Evolutionary conservation across 2,329 filamentous ascomycete species (phyloP).

Genomic region (Berkeleyomyces basicola): DNA sequence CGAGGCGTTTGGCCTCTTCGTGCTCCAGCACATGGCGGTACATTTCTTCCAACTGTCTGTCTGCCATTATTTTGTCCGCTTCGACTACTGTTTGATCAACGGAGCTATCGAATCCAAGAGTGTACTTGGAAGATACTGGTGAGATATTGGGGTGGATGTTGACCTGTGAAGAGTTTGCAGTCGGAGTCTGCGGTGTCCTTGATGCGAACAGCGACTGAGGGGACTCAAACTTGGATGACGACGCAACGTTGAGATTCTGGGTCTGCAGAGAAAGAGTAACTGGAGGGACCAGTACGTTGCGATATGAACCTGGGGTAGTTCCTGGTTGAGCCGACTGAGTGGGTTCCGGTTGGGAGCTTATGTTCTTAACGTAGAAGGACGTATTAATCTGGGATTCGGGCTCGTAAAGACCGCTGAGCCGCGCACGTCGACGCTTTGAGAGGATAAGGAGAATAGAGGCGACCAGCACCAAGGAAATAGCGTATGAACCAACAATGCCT

Average conservation of each 20-base stretch:
- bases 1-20: constrained; percentile 49
- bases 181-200: constrained; percentile 17
- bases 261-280: constrained; percentile 9
- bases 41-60: constrained; percentile 73
- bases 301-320: constrained; percentile 11
- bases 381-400: constrained; percentile 31
- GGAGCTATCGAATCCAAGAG: constrained; percentile 46
- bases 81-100: constrained; percentile 66
- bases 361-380: constrained; percentile 23
- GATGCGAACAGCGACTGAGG: constrained; percentile 4
- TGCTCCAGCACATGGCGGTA: constrained; percentile 89
- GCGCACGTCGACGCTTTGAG: constrained; percentile 36
- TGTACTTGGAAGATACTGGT: constrained; percentile 25
- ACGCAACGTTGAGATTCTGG: constrained; percentile 5
- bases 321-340: not conserved
- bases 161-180: constrained; percentile 15
- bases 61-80: constrained; percentile 55
- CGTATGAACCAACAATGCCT: constrained; percentile 70
- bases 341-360: not conserved
- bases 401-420: constrained; percentile 24
- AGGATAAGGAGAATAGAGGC: constrained; percentile 48
- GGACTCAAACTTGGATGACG: not conserved
- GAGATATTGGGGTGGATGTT: constrained; percentile 20
- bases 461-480: constrained; percentile 58
- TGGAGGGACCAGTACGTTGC: not conserved